These are phyloP conservation scores for Arthrobotrys conoides DNA, from an alignment of 2,329 filamentous ascomycete genomes.

Conservation along the genomic window DNA sequence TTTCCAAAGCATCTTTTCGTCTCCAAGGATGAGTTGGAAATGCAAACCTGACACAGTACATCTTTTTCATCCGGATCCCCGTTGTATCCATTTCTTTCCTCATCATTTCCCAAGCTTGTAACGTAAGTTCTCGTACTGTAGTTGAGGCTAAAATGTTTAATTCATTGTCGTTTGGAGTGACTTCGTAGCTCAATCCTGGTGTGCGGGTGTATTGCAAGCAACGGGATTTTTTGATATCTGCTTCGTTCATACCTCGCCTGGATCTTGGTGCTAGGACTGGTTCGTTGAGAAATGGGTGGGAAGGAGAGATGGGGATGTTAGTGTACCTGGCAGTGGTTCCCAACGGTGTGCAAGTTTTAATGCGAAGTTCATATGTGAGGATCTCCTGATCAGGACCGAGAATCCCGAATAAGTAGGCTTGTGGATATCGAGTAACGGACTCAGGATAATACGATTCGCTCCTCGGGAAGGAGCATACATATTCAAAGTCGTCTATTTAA, in stretches of 20 bases:
- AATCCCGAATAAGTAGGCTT: neutral
- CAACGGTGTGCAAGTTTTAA: neutral
- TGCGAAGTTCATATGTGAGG: neutral
- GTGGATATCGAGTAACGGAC: neutral
- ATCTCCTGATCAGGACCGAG: neutral
- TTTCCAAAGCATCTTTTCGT: neutral
- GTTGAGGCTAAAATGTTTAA: neutral
- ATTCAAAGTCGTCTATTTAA: constrained; percentile 16
- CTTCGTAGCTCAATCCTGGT: neutral
- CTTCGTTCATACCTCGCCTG: neutral
- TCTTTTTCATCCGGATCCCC: neutral
- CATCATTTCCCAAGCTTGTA: neutral
- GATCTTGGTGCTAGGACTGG: neutral
- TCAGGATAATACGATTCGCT: neutral
- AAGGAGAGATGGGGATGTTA: neutral
- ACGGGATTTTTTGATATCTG: neutral
- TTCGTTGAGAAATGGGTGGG: constrained; percentile 7
- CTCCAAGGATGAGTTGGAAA: neutral
- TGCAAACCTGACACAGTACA: neutral
- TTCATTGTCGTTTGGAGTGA: neutral
- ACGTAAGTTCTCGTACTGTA: neutral
- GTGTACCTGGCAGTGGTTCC: neutral
- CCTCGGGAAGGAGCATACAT: neutral
- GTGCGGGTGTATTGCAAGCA: neutral
- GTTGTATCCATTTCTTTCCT: neutral